Conservation (phyloP, 148 eudicot species). For the Persicaria tinctoria region DNA sequence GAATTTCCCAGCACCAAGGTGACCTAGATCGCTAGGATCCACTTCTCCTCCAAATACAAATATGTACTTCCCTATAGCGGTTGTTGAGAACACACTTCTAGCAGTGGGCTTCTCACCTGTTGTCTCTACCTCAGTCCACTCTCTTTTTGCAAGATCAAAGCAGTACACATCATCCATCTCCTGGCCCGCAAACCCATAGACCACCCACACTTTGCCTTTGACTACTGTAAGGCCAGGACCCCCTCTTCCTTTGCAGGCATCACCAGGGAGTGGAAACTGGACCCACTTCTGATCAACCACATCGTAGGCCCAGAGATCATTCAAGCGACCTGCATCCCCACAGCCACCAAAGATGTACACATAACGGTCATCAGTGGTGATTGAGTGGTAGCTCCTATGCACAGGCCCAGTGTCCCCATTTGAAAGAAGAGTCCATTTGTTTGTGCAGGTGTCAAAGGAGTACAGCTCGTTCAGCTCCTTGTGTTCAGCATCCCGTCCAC, state of each 20-base stretch:
- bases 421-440: conserved; percentile 62
- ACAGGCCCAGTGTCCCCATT: conserved; percentile 56
- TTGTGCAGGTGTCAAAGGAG: conserved; percentile 61
- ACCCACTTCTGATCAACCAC: conserved; percentile 50
- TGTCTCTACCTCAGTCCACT: conserved; percentile 70
- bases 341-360: conserved; percentile 83
- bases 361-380: conserved; percentile 45
- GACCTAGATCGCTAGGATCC: conserved; percentile 91
- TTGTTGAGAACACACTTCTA: conserved; percentile 67
- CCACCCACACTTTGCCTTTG: conserved; percentile 74
- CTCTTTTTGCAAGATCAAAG: conserved; percentile 43
- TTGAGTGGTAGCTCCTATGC: conserved; percentile 84
- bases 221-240: conserved; percentile 70
- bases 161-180: conserved; percentile 76
- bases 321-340: conserved; percentile 65
- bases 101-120: conserved; percentile 58
- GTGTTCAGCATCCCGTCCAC: conserved; percentile 79
- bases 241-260: conserved; percentile 73
- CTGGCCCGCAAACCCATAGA: conserved; percentile 76
- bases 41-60: conserved; percentile 70
- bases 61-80: conserved; percentile 53
- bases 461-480: conserved; percentile 83
- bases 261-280: conserved; percentile 52
- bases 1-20: conserved; percentile 79
- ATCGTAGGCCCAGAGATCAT: conserved; percentile 85